Evolutionary conservation across 2,329 filamentous ascomycete genomes (phyloP).

Genomic region (Trichoderma hamatum): DNA sequence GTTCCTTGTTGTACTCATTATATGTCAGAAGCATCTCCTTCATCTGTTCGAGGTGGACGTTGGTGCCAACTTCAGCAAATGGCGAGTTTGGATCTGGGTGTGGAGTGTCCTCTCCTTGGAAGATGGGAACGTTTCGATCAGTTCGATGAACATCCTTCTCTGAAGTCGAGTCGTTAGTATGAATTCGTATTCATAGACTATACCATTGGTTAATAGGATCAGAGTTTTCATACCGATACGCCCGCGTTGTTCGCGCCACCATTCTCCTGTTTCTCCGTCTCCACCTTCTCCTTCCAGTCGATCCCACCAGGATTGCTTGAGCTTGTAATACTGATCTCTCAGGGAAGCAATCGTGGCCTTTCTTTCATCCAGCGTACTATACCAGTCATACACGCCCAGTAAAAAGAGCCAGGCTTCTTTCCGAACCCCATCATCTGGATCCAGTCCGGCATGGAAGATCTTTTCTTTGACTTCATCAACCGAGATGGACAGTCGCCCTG

Average conservation of each 20-base stretch:
- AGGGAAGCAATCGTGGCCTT: conserved; percentile 81
- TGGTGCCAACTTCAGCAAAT: conserved; percentile 89
- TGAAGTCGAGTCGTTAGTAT: conserved; percentile 47
- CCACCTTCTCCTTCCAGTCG: conserved; percentile 80
- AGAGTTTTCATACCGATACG: conserved; percentile 74
- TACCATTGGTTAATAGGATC: background rate
- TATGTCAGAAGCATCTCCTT: conserved; percentile 99
- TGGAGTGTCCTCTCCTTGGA: conserved; percentile 92
- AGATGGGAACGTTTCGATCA: conserved; percentile 91
- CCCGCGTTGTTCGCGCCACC: conserved; percentile 93
- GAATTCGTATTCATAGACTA: background rate
- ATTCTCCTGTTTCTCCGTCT: conserved; percentile 81
- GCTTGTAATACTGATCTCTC: conserved; percentile 87
- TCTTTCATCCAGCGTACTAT: conserved; percentile 83
- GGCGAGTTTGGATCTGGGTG: conserved; percentile 96
- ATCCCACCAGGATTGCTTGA: conserved; percentile 98
- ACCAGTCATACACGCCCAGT: conserved; percentile 90
- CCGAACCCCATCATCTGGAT: conserved; percentile 84
- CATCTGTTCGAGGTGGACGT: conserved; percentile 97
- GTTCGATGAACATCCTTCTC: conserved; percentile 99
- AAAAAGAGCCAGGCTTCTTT: conserved; percentile 98
- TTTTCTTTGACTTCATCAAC: conserved; percentile 93
- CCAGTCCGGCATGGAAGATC: conserved; percentile 92
- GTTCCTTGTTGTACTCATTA: conserved; percentile 93
- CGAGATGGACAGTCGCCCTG: conserved; percentile 76